A percentile compares a stretch with the other conserved stretches of the same genome.
phyloP scores from a whole-genome alignment of 2,329 filamentous ascomycete genomes.

The Ceratocystis variospora region DNA sequence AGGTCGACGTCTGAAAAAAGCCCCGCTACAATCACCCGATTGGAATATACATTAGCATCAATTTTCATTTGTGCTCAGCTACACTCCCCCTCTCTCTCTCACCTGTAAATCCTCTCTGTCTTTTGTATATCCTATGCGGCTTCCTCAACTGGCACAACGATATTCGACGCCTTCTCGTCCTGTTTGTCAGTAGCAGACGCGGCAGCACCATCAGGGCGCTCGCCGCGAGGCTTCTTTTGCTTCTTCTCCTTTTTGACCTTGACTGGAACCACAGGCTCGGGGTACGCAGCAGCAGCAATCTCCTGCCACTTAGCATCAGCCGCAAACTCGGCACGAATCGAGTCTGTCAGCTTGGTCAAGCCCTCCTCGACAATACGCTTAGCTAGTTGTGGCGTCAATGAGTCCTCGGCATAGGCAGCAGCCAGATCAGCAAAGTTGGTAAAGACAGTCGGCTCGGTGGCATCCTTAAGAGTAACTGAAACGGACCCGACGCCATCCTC shows the following conservation, averaged over 20 bases:
- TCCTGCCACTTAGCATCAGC: slow-evolving; percentile 63
- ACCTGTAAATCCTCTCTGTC: neutral
- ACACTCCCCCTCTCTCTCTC: neutral
- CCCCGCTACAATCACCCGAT: neutral
- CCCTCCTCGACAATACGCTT: slow-evolving; percentile 71
- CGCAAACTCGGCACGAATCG: slow-evolving; percentile 63
- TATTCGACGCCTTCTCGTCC: slow-evolving; percentile 15
- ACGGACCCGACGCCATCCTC: slow-evolving; percentile 25
- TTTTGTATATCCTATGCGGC: neutral
- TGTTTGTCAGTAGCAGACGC: slow-evolving; percentile 27
- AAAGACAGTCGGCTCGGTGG: slow-evolving; percentile 63
- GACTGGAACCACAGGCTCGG: slow-evolving; percentile 32
- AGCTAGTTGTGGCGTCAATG: slow-evolving; percentile 68
- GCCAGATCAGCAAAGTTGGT: slow-evolving; percentile 59
- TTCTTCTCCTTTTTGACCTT: slow-evolving; percentile 62
- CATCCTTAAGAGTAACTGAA: slow-evolving; percentile 51
- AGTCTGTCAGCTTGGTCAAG: slow-evolving; percentile 58
- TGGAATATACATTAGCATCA: neutral
- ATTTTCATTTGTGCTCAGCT: neutral
- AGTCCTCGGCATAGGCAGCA: slow-evolving; percentile 66
- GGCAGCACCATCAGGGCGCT: slow-evolving; percentile 49
- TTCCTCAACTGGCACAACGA: slow-evolving; percentile 16
- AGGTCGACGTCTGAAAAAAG: neutral
- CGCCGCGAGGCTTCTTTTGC: slow-evolving; percentile 43
- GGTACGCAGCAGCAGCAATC: slow-evolving; percentile 62